phyloP scores from a whole-genome alignment of 2,329 filamentous ascomycete species.

The Aspergillus sp. region DNA sequence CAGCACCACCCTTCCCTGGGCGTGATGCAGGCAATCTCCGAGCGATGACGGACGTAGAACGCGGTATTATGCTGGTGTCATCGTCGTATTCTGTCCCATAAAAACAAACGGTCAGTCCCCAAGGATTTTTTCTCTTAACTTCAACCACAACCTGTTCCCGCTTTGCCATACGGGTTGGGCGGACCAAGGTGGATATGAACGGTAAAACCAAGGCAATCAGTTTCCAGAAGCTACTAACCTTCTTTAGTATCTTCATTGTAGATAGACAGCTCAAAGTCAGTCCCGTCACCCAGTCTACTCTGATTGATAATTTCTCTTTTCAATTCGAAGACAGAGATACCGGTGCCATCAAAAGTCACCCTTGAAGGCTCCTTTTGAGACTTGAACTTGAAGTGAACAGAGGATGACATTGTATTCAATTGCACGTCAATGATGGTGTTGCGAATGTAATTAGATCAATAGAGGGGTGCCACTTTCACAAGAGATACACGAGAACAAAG shows the following conservation, averaged over 20 bases:
- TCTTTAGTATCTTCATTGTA: slow-evolving; percentile 90
- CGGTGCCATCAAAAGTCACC: slow-evolving; percentile 95
- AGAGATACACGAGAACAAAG: slow-evolving; percentile 29
- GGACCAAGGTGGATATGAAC: background rate
- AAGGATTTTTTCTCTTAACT: background rate
- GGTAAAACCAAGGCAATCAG: background rate
- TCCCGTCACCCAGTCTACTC: slow-evolving; percentile 90
- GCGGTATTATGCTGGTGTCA: slow-evolving; percentile 94
- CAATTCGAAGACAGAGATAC: slow-evolving; percentile 96
- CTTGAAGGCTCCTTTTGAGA: slow-evolving; percentile 93
- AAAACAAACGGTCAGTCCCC: slow-evolving; percentile 27
- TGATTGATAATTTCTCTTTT: slow-evolving; percentile 98
- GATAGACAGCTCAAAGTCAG: slow-evolving; percentile 93
- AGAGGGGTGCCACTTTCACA: slow-evolving; percentile 28
- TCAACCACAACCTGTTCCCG: background rate
- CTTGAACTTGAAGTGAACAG: slow-evolving; percentile 99
- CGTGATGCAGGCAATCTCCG: slow-evolving; percentile 80
- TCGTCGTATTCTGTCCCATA: slow-evolving; percentile 80
- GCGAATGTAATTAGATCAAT: slow-evolving; percentile 34
- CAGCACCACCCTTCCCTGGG: slow-evolving; percentile 83
- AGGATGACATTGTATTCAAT: slow-evolving; percentile 77
- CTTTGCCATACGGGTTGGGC: background rate
- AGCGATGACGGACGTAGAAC: slow-evolving; percentile 90
- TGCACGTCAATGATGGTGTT: slow-evolving; percentile 32
- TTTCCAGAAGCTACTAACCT: slow-evolving; percentile 58